Evolutionary conservation across 2,329 filamentous ascomycete genomes (phyloP).

Genomic region (Apiospora saccharicola): DNA sequence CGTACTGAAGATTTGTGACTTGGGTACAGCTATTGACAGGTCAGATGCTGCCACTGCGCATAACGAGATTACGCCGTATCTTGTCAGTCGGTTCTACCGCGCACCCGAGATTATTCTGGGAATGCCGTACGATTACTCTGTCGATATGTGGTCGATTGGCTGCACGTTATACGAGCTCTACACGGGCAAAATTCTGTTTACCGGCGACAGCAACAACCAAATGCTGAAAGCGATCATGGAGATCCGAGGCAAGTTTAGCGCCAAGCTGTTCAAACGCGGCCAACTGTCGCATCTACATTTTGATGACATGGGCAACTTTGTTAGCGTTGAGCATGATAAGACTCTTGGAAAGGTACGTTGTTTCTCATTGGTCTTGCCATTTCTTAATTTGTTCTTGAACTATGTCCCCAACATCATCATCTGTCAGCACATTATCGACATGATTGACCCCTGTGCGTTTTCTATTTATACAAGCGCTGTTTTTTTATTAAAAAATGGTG

Average conservation of each 20-base stretch:
- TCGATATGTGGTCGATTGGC: constrained; percentile 98
- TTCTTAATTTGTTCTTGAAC: background rate
- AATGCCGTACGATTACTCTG: constrained; percentile 92
- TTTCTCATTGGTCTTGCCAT: constrained; percentile 1
- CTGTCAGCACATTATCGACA: background rate
- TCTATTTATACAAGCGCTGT: constrained; percentile 30
- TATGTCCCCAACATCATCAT: background rate
- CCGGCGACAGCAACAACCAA: constrained; percentile 94
- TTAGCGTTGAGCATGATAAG: constrained; percentile 86
- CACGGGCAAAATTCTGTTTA: constrained; percentile 96
- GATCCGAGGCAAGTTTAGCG: constrained; percentile 88
- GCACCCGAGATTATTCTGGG: constrained; percentile 97
- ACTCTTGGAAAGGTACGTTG: constrained; percentile 78
- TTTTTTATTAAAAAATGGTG: constrained; percentile 30
- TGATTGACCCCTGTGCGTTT: constrained; percentile 1
- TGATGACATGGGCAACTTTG: constrained; percentile 83
- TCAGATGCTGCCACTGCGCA: constrained; percentile 75
- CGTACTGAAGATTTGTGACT: constrained; percentile 91
- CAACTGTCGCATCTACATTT: constrained; percentile 81
- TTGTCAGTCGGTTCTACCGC: constrained; percentile 96
- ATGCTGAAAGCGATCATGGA: constrained; percentile 98
- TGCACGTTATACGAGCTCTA: constrained; percentile 97
- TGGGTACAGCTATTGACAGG: constrained; percentile 93
- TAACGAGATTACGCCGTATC: constrained; percentile 90
- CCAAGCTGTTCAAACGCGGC: constrained; percentile 86